A percentile compares a stretch with the other conserved stretches of the same genome.
phyloP scores from a whole-genome alignment of 2,329 filamentous ascomycete genomes.

The Fusarium caatingaense region DNA sequence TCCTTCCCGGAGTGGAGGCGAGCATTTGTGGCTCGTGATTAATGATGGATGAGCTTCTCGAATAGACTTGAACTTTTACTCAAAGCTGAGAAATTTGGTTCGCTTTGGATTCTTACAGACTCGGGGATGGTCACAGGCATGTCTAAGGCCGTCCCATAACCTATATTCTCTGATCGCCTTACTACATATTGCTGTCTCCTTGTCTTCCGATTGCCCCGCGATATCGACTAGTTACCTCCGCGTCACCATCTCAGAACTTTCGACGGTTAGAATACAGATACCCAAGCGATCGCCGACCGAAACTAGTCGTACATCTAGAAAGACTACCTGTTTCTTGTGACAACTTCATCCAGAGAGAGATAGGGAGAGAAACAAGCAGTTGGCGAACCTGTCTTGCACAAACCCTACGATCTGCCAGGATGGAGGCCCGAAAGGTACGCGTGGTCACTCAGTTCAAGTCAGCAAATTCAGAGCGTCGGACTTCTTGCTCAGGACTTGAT shows the following conservation, averaged over 20 bases:
- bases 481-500: not conserved
- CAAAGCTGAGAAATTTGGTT: not conserved
- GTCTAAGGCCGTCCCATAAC: slow-evolving; percentile 34
- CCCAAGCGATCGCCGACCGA: not conserved
- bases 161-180: slow-evolving; percentile 15
- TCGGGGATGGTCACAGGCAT: slow-evolving; percentile 20
- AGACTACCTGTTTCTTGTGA: not conserved
- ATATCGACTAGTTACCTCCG: slow-evolving; percentile 16
- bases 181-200: slow-evolving; percentile 26
- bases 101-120: not conserved
- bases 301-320: not conserved
- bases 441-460: slow-evolving; percentile 9
- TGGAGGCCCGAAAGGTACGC: slow-evolving; percentile 58
- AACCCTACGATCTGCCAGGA: slow-evolving; percentile 36
- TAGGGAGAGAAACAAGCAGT: not conserved
- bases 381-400: slow-evolving; percentile 7
- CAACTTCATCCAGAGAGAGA: not conserved
- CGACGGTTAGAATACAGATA: not conserved
- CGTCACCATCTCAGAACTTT: slow-evolving; percentile 6
- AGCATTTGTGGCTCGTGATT: slow-evolving; percentile 36
- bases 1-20: slow-evolving; percentile 4
- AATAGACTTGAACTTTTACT: slow-evolving; percentile 6
- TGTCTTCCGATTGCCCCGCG: slow-evolving; percentile 27
- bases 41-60: slow-evolving; percentile 28
- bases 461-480: not conserved